Conservation (phyloP, 768 basidiomycete genomes). For the Tulasnella sp. region DNA sequence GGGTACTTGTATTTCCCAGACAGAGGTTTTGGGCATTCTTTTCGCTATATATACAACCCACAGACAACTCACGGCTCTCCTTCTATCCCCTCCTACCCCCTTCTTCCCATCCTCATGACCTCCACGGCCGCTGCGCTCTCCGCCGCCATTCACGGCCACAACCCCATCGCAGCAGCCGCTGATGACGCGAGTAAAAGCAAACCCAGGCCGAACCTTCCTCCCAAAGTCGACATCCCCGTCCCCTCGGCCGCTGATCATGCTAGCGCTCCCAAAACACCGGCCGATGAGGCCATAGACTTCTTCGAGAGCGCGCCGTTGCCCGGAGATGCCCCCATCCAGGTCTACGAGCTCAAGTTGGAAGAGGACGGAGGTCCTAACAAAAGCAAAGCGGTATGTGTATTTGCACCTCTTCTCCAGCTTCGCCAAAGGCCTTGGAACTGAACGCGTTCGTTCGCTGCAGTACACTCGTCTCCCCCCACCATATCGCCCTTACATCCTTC, state of each 20-base stretch:
- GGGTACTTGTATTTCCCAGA: neutral
- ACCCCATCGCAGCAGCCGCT: neutral
- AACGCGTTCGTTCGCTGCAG: slow-evolving; percentile 46
- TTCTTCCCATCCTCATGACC: neutral
- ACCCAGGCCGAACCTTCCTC: neutral
- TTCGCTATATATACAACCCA: neutral
- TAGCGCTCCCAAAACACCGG: slow-evolving; percentile 76
- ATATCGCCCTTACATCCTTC: slow-evolving; percentile 79
- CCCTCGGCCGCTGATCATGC: slow-evolving; percentile 11
- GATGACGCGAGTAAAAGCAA: no score
- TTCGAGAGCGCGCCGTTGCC: slow-evolving; percentile 57
- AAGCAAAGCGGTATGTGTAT: slow-evolving; percentile 66
- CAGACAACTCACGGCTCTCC: neutral
- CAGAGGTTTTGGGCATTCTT: neutral
- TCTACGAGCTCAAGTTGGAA: slow-evolving; percentile 83
- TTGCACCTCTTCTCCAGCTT: neutral
- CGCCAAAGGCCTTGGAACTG: slow-evolving; percentile 24
- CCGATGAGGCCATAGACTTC: slow-evolving; percentile 88
- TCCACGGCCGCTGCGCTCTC: neutral
- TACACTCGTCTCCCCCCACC: slow-evolving; percentile 96
- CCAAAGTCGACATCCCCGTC: slow-evolving; percentile 14
- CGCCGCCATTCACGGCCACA: slow-evolving; percentile 1
- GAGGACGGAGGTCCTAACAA: slow-evolving; percentile 87
- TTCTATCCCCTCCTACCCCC: neutral
- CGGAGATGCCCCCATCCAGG: slow-evolving; percentile 65